A percentile compares a stretch with the other conserved stretches of the same genome.
Conservation (phyloP, 495 filamentous ascomycete genomes). For the Lasiosphaeria hispida region DNA sequence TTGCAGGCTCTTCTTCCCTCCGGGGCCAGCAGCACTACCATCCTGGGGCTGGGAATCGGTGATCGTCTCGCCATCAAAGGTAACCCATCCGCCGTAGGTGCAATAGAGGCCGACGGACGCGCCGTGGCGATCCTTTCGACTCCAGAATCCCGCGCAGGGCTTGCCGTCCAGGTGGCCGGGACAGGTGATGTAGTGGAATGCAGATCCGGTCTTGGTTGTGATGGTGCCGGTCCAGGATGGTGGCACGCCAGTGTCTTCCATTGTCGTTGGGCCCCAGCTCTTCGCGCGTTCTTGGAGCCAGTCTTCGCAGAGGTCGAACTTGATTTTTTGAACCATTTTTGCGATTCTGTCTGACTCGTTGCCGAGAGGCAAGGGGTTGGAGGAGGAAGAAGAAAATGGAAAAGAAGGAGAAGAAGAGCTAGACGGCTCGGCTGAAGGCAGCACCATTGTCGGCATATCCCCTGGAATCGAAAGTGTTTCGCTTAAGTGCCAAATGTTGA, state of each 20-base stretch:
- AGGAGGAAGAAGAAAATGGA: not conserved
- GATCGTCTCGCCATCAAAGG: not conserved
- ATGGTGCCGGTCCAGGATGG: conserved; percentile 1
- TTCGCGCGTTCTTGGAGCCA: conserved; percentile 1
- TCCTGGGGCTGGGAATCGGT: not conserved
- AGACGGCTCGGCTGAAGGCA: no score
- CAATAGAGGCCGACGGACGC: not conserved
- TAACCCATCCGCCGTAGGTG: not conserved
- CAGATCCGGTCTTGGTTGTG: not conserved
- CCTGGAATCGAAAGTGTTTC: no score
- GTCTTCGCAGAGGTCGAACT: conserved; percentile 1
- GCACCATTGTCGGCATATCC: no score
- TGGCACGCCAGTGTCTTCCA: not conserved
- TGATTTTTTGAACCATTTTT: not conserved
- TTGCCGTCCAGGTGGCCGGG: not conserved
- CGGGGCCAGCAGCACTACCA: no score
- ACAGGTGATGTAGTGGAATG: conserved; percentile 6
- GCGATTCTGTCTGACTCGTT: not conserved
- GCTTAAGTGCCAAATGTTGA: no score
- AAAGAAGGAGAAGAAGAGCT: not conserved
- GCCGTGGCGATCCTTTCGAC: not conserved
- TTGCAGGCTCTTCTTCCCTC: not conserved
- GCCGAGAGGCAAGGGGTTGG: not conserved
- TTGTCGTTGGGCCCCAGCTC: not conserved
- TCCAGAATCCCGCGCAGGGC: not conserved